Conservation (phyloP, 1,139 yeast species). For the Blastobotrys buckinghamii region DNA sequence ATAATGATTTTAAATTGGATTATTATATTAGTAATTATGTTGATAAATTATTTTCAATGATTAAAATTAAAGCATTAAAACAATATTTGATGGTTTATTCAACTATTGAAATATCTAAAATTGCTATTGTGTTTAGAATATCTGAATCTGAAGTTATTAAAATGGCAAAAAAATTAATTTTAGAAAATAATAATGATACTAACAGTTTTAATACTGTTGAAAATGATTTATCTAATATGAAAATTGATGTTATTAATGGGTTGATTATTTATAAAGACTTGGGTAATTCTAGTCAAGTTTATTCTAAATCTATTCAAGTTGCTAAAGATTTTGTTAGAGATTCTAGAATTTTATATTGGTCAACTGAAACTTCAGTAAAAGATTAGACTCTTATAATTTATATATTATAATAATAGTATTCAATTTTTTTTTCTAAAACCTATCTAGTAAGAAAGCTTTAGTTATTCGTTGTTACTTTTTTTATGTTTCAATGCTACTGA, state of each 20-base stretch:
- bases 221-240: conserved; percentile 4
- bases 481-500: too few relatives aligned
- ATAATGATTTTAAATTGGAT: conserved; percentile 18
- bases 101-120: conserved; percentile 14
- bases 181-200: conserved; percentile 9
- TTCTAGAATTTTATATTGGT: conserved; percentile 4
- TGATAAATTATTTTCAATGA: conserved; percentile 12
- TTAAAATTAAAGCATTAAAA: conserved; percentile 20
- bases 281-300: not conserved
- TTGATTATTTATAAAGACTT: not conserved
- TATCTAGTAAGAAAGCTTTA: too few relatives aligned
- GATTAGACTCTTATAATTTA: too few relatives aligned
- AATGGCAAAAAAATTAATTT: conserved; percentile 13
- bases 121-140: conserved; percentile 14
- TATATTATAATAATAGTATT: too few relatives aligned
- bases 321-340: conserved; percentile 5
- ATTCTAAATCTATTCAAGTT: not conserved
- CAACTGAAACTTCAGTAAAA: not conserved
- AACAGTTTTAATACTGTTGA: conserved; percentile 15
- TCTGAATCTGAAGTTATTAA: not conserved
- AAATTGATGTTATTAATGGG: conserved; percentile 16
- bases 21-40: conserved; percentile 18
- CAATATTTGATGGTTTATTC: conserved; percentile 23
- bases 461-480: too few relatives aligned
- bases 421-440: too few relatives aligned